Evolutionary conservation across 306 rosid species (phyloP).

Genomic region (Cajanus cajan): DNA sequence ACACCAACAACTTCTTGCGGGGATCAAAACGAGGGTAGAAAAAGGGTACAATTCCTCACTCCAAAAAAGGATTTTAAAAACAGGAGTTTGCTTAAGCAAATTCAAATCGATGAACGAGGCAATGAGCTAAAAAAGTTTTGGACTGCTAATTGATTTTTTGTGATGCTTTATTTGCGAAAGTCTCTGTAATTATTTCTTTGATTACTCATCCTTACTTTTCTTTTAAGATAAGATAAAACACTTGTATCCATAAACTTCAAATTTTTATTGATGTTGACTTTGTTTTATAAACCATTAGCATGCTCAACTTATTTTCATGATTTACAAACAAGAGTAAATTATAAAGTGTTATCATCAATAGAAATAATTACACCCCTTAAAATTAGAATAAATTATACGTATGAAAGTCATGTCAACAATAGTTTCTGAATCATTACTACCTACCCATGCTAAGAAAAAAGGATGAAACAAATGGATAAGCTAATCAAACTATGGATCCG

Average conservation of each 20-base stretch:
- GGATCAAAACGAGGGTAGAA: neutral
- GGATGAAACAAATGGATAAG: neutral
- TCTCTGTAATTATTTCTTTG: neutral
- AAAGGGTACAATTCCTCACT: neutral
- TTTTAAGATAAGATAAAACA: neutral
- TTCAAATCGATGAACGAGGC: neutral
- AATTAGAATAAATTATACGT: neutral
- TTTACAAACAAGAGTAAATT: neutral
- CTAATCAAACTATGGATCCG: neutral
- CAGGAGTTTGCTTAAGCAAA: neutral
- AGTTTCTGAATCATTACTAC: neutral
- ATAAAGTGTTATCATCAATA: neutral
- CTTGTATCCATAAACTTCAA: neutral
- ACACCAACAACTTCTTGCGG: slow-evolving; percentile 13
- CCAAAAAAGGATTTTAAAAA: neutral
- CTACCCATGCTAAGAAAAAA: neutral
- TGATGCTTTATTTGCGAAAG: neutral
- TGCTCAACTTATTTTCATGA: neutral
- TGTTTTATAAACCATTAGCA: neutral
- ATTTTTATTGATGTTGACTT: neutral
- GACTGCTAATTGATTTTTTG: neutral
- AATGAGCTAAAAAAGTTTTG: neutral
- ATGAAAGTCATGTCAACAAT: neutral
- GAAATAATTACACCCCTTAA: neutral
- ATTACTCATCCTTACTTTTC: neutral